phyloP scores from a whole-genome alignment of 768 basidiomycete genomes.

The Rubroboletus satanas region DNA sequence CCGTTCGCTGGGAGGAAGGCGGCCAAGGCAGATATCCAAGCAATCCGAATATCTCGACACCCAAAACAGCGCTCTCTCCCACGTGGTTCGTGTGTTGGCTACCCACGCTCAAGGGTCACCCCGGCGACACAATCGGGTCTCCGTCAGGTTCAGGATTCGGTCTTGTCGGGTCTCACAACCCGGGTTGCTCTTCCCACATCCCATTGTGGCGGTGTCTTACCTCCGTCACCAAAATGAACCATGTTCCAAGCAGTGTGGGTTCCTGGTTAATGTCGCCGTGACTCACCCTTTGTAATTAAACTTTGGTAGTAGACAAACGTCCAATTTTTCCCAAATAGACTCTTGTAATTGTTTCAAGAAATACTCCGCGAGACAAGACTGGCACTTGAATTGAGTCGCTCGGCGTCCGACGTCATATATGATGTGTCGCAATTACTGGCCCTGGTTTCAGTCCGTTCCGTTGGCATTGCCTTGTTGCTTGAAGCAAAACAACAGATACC shows the following conservation, averaged over 20 bases:
- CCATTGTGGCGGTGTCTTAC: slow-evolving; percentile 10
- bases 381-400: neutral
- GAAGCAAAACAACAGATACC: neutral
- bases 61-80: slow-evolving; percentile 16
- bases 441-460: slow-evolving; percentile 17
- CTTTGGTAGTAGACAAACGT: neutral
- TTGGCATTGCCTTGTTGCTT: slow-evolving; percentile 1
- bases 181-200: neutral
- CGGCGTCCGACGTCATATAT: no score
- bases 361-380: neutral
- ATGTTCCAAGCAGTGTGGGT: slow-evolving; percentile 5
- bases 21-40: slow-evolving; percentile 6
- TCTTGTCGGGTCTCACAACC: slow-evolving; percentile 11
- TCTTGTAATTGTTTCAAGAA: slow-evolving; percentile 4
- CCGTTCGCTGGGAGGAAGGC: slow-evolving; percentile 11
- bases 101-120: slow-evolving; percentile 13
- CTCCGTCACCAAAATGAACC: neutral
- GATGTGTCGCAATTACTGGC: neutral
- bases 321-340: slow-evolving; percentile 3
- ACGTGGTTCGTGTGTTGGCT: slow-evolving; percentile 22
- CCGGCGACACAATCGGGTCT: slow-evolving; percentile 3
- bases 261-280: slow-evolving; percentile 10
- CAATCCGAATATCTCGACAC: slow-evolving; percentile 19
- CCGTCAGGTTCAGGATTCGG: slow-evolving; percentile 13
- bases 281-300: slow-evolving; percentile 16